Percentiles rank a stretch among this genome's conserved stretches.
Evolutionary conservation across 116 monocot species (phyloP).

Genomic region (Zostera marina): DNA sequence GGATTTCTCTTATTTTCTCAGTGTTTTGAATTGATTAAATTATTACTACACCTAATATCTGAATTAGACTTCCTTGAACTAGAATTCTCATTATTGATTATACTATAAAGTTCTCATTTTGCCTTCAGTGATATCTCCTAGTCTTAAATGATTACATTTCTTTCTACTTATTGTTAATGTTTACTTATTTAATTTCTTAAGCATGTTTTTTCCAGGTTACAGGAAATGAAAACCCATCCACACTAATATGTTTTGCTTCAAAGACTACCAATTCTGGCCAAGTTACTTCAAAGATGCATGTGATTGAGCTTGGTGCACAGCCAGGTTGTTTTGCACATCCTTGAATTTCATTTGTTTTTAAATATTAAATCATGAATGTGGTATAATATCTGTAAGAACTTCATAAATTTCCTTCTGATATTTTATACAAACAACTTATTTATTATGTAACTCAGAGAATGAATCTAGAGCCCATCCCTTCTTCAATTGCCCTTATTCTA

Average conservation of each 20-base stretch:
- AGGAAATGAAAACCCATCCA: slow-evolving; percentile 80
- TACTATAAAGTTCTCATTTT: not conserved
- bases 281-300: slow-evolving; percentile 84
- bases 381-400: not conserved
- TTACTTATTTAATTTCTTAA: not conserved
- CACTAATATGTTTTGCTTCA: slow-evolving; percentile 81
- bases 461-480: too few relatives aligned
- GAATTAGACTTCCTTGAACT: too few relatives aligned
- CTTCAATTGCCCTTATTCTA: too few relatives aligned
- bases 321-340: slow-evolving; percentile 33
- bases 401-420: too few relatives aligned
- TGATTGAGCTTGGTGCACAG: slow-evolving; percentile 95
- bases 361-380: not conserved
- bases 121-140: too few relatives aligned
- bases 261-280: slow-evolving; percentile 77
- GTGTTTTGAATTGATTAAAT: too few relatives aligned
- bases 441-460: too few relatives aligned
- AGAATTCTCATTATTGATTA: too few relatives aligned
- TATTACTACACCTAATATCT: too few relatives aligned
- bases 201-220: slow-evolving; percentile 26
- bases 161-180: not conserved
- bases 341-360: slow-evolving; percentile 3
- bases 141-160: not conserved
- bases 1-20: too few relatives aligned
- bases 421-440: too few relatives aligned